Conservation (phyloP, 192 early-diverging fungal species). For the Phycomyces nitens region DNA sequence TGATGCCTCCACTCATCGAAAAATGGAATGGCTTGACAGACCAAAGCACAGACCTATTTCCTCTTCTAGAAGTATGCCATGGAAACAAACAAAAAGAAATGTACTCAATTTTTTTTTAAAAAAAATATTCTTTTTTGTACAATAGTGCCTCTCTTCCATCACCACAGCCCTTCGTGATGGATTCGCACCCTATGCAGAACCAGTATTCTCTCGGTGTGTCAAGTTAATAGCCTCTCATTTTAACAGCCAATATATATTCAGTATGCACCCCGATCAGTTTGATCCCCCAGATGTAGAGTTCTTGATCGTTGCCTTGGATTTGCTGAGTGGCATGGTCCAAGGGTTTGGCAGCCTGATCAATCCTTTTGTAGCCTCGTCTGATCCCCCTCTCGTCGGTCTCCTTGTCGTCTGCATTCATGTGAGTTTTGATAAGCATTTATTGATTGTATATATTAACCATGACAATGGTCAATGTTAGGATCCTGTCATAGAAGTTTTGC, state of each 20-base stretch:
- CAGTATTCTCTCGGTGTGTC: constrained; percentile 87
- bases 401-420: constrained; percentile 81
- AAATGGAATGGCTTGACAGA: constrained; percentile 82
- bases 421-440: constrained; percentile 11
- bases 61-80: constrained; percentile 71
- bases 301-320: constrained; percentile 90
- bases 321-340: constrained; percentile 90
- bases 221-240: constrained; percentile 78
- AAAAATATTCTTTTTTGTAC: constrained; percentile 5
- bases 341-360: constrained; percentile 78
- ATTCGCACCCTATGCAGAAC: constrained; percentile 81
- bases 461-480: too few relatives aligned
- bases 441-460: neutral
- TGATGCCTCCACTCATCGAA: constrained; percentile 84
- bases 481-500: constrained; percentile 7
- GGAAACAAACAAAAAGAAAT: neutral
- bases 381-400: constrained; percentile 67
- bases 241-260: constrained; percentile 46
- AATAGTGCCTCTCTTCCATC: constrained; percentile 35
- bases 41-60: constrained; percentile 89
- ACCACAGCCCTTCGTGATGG: constrained; percentile 83
- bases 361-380: constrained; percentile 64
- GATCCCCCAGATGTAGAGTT: constrained; percentile 89
- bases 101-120: constrained; percentile 1
- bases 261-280: constrained; percentile 40